phyloP scores from a whole-genome alignment of 352 stramenopile species.

The Globisporangium cederbergense region DNA sequence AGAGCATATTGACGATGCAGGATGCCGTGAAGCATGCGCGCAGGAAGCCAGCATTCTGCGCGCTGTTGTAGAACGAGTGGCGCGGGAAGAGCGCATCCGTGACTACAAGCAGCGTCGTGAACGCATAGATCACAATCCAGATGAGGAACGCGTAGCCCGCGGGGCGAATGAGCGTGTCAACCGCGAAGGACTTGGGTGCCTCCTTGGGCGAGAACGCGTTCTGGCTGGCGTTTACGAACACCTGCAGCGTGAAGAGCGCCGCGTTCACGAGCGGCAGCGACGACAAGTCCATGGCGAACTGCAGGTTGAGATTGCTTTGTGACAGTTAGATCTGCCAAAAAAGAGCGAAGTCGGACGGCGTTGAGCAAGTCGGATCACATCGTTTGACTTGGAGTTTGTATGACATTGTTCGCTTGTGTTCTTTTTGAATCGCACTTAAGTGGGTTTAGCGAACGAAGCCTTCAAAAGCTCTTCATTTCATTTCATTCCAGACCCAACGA shows the following conservation, averaged over 20 bases:
- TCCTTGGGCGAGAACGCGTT: slow-evolving; percentile 33
- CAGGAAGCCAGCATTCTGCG: slow-evolving; percentile 6
- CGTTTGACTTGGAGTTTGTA: too few relatives aligned
- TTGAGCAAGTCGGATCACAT: too few relatives aligned
- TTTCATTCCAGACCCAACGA: too few relatives aligned
- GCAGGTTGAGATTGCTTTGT: not conserved
- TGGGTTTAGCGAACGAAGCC: too few relatives aligned
- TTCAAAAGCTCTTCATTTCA: too few relatives aligned
- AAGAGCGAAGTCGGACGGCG: too few relatives aligned
- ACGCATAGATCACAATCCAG: slow-evolving; percentile 25
- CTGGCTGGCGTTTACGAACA: slow-evolving; percentile 36
- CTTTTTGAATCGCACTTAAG: too few relatives aligned
- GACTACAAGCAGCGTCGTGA: slow-evolving; percentile 19
- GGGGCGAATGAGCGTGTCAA: slow-evolving; percentile 12
- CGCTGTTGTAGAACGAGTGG: slow-evolving; percentile 17
- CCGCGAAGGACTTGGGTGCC: not conserved
- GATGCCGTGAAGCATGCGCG: slow-evolving; percentile 19
- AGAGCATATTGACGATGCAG: slow-evolving; percentile 20
- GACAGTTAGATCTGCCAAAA: not conserved
- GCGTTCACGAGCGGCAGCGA: slow-evolving; percentile 46
- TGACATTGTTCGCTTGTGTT: too few relatives aligned
- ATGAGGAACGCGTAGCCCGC: slow-evolving; percentile 21
- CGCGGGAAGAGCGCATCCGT: slow-evolving; percentile 19
- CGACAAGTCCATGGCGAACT: not conserved
- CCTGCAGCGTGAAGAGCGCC: slow-evolving; percentile 48